These are phyloP conservation scores for Candida pseudoglaebosa DNA, from an alignment of 805 yeast species.

Conservation along the genomic window DNA sequence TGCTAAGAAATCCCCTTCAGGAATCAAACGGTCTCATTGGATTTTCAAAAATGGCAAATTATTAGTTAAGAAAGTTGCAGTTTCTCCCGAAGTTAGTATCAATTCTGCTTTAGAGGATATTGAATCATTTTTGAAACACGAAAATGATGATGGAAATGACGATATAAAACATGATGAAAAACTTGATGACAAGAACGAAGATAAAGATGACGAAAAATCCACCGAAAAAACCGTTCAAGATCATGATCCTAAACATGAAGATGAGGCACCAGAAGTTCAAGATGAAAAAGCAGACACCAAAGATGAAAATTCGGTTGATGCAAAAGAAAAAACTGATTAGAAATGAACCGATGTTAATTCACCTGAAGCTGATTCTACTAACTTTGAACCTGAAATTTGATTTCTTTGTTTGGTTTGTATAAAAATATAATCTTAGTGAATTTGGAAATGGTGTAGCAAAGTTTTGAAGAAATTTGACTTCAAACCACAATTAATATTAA, in stretches of 20 bases:
- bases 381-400: not conserved
- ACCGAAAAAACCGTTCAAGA: slow-evolving; percentile 6
- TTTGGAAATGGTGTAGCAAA: too few relatives aligned
- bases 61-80: slow-evolving; percentile 46
- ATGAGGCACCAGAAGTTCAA: too few relatives aligned
- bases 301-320: slow-evolving; percentile 5
- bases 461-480: too few relatives aligned
- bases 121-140: slow-evolving; percentile 33
- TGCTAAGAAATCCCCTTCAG: slow-evolving; percentile 74
- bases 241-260: slow-evolving; percentile 2
- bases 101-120: slow-evolving; percentile 57
- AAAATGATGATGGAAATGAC: slow-evolving; percentile 7
- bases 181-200: slow-evolving; percentile 7
- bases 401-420: too few relatives aligned
- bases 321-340: slow-evolving; percentile 2
- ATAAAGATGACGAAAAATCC: slow-evolving; percentile 4
- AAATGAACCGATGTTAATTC: not conserved
- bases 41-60: slow-evolving; percentile 76
- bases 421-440: too few relatives aligned
- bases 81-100: slow-evolving; percentile 53
- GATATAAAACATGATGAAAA: slow-evolving; percentile 8
- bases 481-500: too few relatives aligned
- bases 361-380: not conserved
- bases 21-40: slow-evolving; percentile 89
- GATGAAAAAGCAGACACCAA: slow-evolving; percentile 7